These are phyloP conservation scores for Colletotrichum noveboracense DNA, from an alignment of 2,329 filamentous ascomycete genomes.

Conservation along the genomic window DNA sequence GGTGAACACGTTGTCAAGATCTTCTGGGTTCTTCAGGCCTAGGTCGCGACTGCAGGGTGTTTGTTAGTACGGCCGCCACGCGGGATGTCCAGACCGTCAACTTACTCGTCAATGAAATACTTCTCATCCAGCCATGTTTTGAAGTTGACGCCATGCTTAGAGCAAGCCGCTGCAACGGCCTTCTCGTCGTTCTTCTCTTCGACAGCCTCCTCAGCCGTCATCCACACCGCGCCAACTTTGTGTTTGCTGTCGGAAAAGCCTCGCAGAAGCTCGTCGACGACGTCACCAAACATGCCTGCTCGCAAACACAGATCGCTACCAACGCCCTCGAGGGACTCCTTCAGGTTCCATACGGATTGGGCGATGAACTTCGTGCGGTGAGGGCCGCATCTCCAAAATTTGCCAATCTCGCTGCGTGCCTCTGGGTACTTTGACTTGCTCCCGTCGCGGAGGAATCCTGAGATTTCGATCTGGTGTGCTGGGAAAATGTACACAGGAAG, in stretches of 20 bases:
- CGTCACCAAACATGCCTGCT: conserved; percentile 65
- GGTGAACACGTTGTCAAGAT: conserved; percentile 79
- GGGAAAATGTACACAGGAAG: conserved; percentile 75
- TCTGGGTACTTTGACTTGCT: conserved; percentile 69
- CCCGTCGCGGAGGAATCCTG: conserved; percentile 68
- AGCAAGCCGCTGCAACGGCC: conserved; percentile 57
- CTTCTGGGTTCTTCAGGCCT: conserved; percentile 57
- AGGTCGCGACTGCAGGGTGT: conserved; percentile 64
- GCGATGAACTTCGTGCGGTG: conserved; percentile 75
- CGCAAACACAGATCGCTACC: conserved; percentile 68
- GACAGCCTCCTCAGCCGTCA: conserved; percentile 71
- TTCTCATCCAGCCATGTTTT: conserved; percentile 77
- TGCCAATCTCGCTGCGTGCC: conserved; percentile 67
- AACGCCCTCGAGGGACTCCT: conserved; percentile 61
- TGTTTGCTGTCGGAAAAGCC: conserved; percentile 44
- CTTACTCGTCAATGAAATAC: conserved; percentile 80
- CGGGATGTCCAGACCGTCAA: conserved; percentile 21
- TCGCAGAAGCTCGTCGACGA: conserved; percentile 62
- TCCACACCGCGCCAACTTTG: conserved; percentile 72
- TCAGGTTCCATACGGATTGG: conserved; percentile 76
- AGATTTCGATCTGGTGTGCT: conserved; percentile 75
- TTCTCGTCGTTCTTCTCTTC: conserved; percentile 73
- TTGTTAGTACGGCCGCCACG: conserved; percentile 24
- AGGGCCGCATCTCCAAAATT: conserved; percentile 77
- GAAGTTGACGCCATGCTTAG: conserved; percentile 61